phyloP scores from a whole-genome alignment of 129 eudicot species.

The Daucus carota region DNA sequence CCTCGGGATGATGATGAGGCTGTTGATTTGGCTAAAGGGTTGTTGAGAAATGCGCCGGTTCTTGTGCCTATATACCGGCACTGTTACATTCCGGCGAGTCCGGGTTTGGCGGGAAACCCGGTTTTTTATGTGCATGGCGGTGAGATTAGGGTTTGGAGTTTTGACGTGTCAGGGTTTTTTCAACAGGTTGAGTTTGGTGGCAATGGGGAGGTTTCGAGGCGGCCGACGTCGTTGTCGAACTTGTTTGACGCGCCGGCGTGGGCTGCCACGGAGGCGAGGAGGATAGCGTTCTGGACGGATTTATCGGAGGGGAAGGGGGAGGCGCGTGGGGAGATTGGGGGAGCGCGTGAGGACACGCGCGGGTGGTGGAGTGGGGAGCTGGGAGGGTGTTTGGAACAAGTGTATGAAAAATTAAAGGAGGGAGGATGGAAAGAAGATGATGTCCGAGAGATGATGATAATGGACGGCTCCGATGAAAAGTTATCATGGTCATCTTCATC shows the following conservation, averaged over 20 bases:
- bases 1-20: constrained; percentile 50
- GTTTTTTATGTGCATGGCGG: constrained; percentile 53
- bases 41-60: constrained; percentile 41
- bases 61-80: constrained; percentile 64
- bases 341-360: constrained; percentile 19
- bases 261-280: constrained; percentile 70
- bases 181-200: constrained; percentile 30
- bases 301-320: constrained; percentile 21
- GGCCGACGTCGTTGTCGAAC: constrained; percentile 17
- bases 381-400: constrained; percentile 52
- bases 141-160: constrained; percentile 51
- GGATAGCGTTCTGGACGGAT: constrained; percentile 73
- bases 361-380: constrained; percentile 54
- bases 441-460: constrained; percentile 77
- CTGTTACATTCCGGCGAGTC: constrained; percentile 50
- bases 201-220: constrained; percentile 21
- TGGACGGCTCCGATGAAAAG: constrained; percentile 44
- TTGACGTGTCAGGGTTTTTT: constrained; percentile 63
- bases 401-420: constrained; percentile 37
- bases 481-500: constrained; percentile 1
- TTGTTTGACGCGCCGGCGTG: constrained; percentile 44
- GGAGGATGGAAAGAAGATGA: constrained; percentile 89
- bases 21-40: constrained; percentile 32
- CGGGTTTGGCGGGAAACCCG: constrained; percentile 56
- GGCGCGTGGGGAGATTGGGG: neutral